Base-by-base conservation (phyloP, 805 yeast genomes). In the Cyberlindnera japonica region DNA sequence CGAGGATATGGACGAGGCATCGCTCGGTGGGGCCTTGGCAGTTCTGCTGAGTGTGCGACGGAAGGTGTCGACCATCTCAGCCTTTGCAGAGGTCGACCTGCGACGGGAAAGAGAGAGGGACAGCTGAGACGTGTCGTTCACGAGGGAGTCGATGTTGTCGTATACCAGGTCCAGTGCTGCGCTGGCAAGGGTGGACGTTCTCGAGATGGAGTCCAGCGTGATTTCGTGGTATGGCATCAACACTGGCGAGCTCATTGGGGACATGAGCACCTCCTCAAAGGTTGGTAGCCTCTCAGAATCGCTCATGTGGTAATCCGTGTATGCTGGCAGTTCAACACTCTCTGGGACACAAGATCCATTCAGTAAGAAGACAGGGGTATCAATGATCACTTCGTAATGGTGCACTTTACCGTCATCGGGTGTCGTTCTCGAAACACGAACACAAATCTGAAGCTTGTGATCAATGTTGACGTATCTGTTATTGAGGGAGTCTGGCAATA, bases 331-430 rank as follows among this genome's bases (percentile, higher is more conserved):
- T 10, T 61, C 63, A 43, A 64, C 55, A 41, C 58, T 67, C 7
- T 62, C 68, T 17, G 57, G 53, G 3, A 55, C 57, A 49, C 75
- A 70, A 3, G 60, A 48, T 24, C 64, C 64, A 11, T 79, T 72
- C n/a, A 75, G 63, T 15, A 77, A 57, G 22, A 74, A 69, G 26
- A 84, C 68, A 0, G 93, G 93, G 0, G 91, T 83, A 55, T 84
- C 93, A 28, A 84, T 83, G 32, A 84, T 76, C 16, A 84, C 90
- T 51, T 84, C 95, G 53, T 80, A 84, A 57, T 84, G 90, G 51
- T 82, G 88, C 64, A 77, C 61, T 46, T 74, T 75, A 5, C 51
- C 47, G 27, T 61, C 63, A 4, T 61, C 56, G 0, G 75, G 70
- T 43, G 80, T 83, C 18, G 78, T 78, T 50, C 74, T 78, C 11